Percentiles rank a stretch among this genome's conserved stretches.
phyloP scores from a whole-genome alignment of 1,284 basidiomycete species.

The Tetrapyrgos nigripes region DNA sequence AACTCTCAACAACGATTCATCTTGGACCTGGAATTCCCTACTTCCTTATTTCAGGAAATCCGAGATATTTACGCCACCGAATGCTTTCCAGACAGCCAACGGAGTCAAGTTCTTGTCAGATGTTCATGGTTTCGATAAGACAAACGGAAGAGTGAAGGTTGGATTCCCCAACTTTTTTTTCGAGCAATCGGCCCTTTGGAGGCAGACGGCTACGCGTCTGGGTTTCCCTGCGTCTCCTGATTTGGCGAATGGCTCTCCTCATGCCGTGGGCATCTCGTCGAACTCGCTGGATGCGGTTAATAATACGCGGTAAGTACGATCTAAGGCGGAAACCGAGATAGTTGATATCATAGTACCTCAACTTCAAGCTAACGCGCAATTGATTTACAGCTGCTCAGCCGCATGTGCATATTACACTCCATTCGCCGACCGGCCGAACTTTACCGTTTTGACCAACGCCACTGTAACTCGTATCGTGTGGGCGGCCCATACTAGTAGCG shows the following conservation, averaged over 20 bases:
- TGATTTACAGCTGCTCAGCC: neutral
- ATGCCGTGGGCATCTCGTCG: conserved; percentile 33
- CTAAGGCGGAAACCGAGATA: too few relatives aligned
- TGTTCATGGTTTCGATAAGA: conserved; percentile 7
- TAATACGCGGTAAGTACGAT: conserved; percentile 35
- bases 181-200: conserved; percentile 32
- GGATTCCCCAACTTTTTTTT: conserved; percentile 39
- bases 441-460: conserved; percentile 28
- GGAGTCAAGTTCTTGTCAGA: conserved; percentile 4
- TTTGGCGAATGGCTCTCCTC: conserved; percentile 29
- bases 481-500: conserved; percentile 15
- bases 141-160: conserved; percentile 30
- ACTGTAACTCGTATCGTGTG: conserved; percentile 31
- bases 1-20: conserved; percentile 33
- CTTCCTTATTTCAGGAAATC: conserved; percentile 38
- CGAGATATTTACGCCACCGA: conserved; percentile 37
- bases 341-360: too few relatives aligned
- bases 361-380: too few relatives aligned
- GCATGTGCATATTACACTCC: conserved; percentile 25
- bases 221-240: conserved; percentile 31
- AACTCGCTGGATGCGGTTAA: conserved; percentile 34
- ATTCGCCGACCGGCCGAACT: conserved; percentile 24
- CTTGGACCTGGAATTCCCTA: conserved; percentile 37
- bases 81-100: conserved; percentile 24
- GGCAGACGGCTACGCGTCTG: conserved; percentile 21